Percentiles rank a stretch among this genome's conserved stretches.
phyloP scores from a whole-genome alignment of 768 basidiomycete species.

The Phylloporus rhodoxanthus region DNA sequence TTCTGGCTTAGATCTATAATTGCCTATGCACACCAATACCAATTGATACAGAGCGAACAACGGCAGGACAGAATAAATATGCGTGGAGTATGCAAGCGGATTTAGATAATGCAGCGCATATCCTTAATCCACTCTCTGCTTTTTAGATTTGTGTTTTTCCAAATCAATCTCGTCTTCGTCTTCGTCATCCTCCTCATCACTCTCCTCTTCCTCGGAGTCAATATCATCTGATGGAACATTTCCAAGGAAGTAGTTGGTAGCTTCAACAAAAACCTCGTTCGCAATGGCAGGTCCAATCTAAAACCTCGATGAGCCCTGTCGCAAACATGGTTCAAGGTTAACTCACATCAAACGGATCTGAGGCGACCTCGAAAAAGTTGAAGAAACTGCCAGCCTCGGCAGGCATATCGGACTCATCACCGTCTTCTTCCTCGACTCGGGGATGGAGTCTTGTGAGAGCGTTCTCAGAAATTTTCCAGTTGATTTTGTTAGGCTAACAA shows the following conservation, averaged over 20 bases:
- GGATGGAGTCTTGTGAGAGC: constrained; percentile 79
- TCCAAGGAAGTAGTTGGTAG: constrained; percentile 78
- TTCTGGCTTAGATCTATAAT: not conserved
- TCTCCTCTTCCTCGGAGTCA: constrained; percentile 62
- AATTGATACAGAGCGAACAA: constrained; percentile 6
- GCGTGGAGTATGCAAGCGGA: constrained; percentile 10
- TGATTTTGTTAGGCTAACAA: constrained; percentile 55
- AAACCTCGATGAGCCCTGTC: constrained; percentile 4
- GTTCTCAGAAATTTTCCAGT: constrained; percentile 76
- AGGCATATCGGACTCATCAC: constrained; percentile 46
- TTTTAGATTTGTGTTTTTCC: constrained; percentile 76
- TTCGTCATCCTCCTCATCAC: constrained; percentile 69
- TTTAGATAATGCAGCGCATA: constrained; percentile 8
- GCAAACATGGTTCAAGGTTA: not conserved
- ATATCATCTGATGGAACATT: constrained; percentile 51
- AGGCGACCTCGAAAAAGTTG: constrained; percentile 71
- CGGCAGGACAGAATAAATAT: constrained; percentile 26
- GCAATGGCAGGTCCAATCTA: constrained; percentile 70
- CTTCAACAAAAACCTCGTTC: constrained; percentile 75
- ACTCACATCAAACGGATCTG: constrained; percentile 66
- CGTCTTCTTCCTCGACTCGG: constrained; percentile 48
- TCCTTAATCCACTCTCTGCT: constrained; percentile 45
- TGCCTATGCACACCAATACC: not conserved
- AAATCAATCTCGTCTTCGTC: constrained; percentile 86
- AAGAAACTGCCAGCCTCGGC: constrained; percentile 80